Evolutionary conservation across 1,284 basidiomycete genomes (phyloP), one percentile per base, ranked within the genome.

Genomic region (Rhodotorula sp.): DNA sequence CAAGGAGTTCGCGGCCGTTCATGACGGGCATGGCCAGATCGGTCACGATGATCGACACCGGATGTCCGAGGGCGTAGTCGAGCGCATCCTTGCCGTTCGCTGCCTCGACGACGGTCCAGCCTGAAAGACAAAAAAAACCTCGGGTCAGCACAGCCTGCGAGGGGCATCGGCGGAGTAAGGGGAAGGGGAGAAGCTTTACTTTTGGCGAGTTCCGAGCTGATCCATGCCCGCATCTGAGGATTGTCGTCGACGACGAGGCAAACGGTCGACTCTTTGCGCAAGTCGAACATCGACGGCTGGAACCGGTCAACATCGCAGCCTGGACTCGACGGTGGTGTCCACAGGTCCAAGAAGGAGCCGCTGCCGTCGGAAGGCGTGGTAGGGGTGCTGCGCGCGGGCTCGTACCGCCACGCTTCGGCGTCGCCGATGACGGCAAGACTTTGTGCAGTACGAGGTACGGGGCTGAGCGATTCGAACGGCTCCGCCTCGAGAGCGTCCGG

Each of bases 171-270:
- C 3, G n/a, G n/a, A 8, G 0, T 29, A 10, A 26, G 54, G 15
- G n/a, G n/a, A n/a, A n/a, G n/a, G n/a, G 21, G 10, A 26, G 8
- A 18, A 2, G 26, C 10, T 4, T n/a, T 34, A 52, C 49, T 65
- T 56, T 72, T 76, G 56, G 73, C 69, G n/a, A 79, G 72, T 4
- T 77, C 73, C 34, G 68, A 67, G 26, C 66, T 67, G 49, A 78
- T 72, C 65, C 76, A 79, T 10, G 48, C 39, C 26, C 69, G 64
- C 3, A 73, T 54, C 54, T 70, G 66, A 8, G 54, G 26, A 18
- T 67, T 69, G 58, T 74, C 72, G 46, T 74, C 72, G 23, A 67
- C 70, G 43, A 74, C 64, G 20, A 74, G 54, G 26, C 69, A 49
- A n/a, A 56, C 52, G 2, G 64, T 64, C 43, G 65, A 67, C 7